Conservation (phyloP, 257 asterid species). For the Nicotiana undulata region DNA sequence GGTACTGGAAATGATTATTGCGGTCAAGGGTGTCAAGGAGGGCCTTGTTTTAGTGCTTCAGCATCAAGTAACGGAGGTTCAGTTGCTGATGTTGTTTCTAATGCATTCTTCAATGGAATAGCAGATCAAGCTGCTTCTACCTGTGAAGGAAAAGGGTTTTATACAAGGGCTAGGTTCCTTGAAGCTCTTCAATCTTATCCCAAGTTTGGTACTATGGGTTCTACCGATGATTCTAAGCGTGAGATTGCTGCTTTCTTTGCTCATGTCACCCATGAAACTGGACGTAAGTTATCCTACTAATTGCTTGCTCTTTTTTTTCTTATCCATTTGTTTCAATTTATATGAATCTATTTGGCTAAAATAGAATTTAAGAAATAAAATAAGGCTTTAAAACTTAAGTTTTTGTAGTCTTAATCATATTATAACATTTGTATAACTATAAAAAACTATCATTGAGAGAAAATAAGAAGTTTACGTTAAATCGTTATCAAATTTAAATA, state of each 20-base stretch:
- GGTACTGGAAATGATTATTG: not conserved
- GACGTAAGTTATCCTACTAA: not conserved
- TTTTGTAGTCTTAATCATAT: too few species aligned
- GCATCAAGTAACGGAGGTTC: not conserved
- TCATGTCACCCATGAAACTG: not conserved
- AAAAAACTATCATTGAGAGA: too few species aligned
- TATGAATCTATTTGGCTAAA: too few species aligned
- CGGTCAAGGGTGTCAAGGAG: not conserved
- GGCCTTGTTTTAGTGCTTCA: not conserved
- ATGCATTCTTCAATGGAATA: conserved; percentile 4
- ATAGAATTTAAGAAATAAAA: too few species aligned
- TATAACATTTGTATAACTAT: too few species aligned
- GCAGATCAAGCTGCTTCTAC: not conserved
- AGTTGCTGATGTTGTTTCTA: not conserved
- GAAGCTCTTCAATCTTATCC: not conserved
- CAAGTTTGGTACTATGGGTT: not conserved
- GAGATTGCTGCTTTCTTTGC: not conserved
- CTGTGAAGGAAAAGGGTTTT: conserved; percentile 4
- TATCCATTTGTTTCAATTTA: too few species aligned
- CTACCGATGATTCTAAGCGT: not conserved
- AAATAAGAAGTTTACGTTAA: too few species aligned
- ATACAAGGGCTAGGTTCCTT: not conserved
- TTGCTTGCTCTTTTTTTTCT: too few species aligned
- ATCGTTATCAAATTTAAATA: too few species aligned
- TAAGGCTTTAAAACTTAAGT: too few species aligned